phyloP scores from a whole-genome alignment of 192 early-diverging fungal species.

The Chytriomyces confervae region DNA sequence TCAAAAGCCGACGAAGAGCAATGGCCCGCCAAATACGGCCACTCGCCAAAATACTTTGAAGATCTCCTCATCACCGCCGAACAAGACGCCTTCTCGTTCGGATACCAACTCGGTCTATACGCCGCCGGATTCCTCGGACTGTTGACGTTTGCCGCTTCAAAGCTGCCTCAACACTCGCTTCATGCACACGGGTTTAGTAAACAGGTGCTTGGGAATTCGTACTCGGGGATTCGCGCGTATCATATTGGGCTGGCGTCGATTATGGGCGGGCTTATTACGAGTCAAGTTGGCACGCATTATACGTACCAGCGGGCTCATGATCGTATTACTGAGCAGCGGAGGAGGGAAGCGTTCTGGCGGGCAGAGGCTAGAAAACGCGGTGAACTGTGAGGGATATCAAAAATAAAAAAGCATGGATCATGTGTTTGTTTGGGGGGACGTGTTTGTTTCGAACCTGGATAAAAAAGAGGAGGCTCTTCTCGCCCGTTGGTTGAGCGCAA shows the following conservation, averaged over 20 bases:
- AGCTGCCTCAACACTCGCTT: constrained; percentile 5
- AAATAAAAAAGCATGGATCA: background rate
- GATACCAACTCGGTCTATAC: background rate
- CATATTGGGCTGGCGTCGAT: background rate
- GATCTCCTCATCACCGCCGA: constrained; percentile 14
- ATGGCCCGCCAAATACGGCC: constrained; percentile 32
- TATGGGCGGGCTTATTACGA: constrained; percentile 12
- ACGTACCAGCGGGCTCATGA: constrained; percentile 22
- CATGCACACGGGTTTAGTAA: background rate
- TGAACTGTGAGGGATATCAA: constrained; percentile 8
- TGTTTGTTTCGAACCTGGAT: no score
- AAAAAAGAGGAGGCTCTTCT: no score
- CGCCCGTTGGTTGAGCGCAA: no score
- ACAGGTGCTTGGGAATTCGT: background rate
- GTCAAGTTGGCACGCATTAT: constrained; percentile 36
- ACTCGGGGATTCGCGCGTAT: constrained; percentile 14
- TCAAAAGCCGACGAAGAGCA: constrained; percentile 6
- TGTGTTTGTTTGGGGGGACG: no score
- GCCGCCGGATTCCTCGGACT: background rate
- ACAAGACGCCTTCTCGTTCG: constrained; percentile 28
- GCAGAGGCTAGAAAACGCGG: constrained; percentile 26
- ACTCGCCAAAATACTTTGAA: constrained; percentile 33
- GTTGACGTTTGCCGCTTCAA: constrained; percentile 13
- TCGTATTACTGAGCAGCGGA: constrained; percentile 27
- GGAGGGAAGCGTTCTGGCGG: constrained; percentile 33